Base-by-base conservation (phyloP, 345 rosid species). In the Brassica cretica region DNA sequence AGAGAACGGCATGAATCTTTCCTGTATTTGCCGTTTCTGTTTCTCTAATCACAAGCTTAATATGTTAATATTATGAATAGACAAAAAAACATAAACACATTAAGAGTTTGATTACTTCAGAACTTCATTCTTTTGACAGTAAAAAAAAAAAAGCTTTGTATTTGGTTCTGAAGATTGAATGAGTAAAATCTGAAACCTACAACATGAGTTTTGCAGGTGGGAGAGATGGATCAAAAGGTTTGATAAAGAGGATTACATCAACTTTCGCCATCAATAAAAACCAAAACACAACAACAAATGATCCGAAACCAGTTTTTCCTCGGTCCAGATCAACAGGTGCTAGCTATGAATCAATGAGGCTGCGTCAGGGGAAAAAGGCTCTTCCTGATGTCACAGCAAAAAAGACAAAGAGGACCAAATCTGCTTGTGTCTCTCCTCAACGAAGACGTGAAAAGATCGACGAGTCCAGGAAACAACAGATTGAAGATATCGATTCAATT, bases 211-310 rank as follows among this genome's bases (percentile, higher is more conserved):
- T 64, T 12, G 51, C 29, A 53, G 75, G 67, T 77, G 72, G 69
- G 16, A 79, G 75, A 79, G 77, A 66, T 15, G 71, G 81, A 44
- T 63, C 83, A 14, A 66, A 18, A 51, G 64, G 59, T 32, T 65
- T 30, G 37, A 46, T 80, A 60, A 80, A 74, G 68, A 76, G 77
- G 8, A 64, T 80, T 30, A 37, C 71, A 39, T 80, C 80, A 56
- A 77, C 80, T 0, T 68, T 68, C 56, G 80, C 79, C 73, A 64
- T 49, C 5, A 78, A 29, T 78, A 79, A 72, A 24, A 73, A 56
- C 73, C 77, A 77, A 66, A 76, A 72, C 62, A 65, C 64, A 16
- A 49, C 56, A 51, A 51, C 75, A 7, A 53, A 6, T 53, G 60
- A 53, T 53, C 60, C 24, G 0, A 53, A 53, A 53, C 60, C 60